Percentiles rank a stretch among this genome's conserved stretches.
Conservation (phyloP, 176 grass and related monocot genomes). For the Paspalum vaginatum region DNA sequence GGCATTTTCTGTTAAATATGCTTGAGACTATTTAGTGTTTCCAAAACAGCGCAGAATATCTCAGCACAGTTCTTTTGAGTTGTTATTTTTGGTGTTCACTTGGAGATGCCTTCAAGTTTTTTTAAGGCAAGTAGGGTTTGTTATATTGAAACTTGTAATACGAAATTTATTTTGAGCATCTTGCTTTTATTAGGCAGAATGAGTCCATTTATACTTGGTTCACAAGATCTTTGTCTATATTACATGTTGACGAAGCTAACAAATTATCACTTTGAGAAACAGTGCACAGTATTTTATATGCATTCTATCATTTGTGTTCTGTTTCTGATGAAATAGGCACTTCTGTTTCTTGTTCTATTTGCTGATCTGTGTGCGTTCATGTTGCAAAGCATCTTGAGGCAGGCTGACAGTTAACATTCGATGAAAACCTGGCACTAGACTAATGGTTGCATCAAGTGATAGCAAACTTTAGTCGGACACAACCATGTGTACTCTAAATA, state of each 20-base stretch:
- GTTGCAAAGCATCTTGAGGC: neutral
- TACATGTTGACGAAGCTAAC: neutral
- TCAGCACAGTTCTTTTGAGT: neutral
- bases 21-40: neutral
- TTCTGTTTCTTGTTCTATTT: neutral
- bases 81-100: conserved; percentile 1
- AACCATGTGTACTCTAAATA: neutral
- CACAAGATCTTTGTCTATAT: neutral
- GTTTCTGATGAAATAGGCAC: neutral
- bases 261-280: neutral
- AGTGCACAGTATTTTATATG: neutral
- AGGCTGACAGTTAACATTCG: neutral
- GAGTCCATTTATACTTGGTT: conserved; percentile 1
- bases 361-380: conserved; percentile 3
- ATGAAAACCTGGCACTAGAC: neutral
- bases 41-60: neutral
- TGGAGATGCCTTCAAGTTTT: conserved; percentile 1
- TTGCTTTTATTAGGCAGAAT: neutral
- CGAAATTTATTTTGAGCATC: neutral
- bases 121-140: neutral
- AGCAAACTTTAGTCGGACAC: neutral
- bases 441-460: conserved; percentile 28
- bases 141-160: neutral
- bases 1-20: neutral
- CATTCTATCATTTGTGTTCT: neutral